Evolutionary conservation across 495 filamentous ascomycete genomes (phyloP), one percentile per base, ranked within the genome.

Genomic region (Aspergillus bridgeri): DNA sequence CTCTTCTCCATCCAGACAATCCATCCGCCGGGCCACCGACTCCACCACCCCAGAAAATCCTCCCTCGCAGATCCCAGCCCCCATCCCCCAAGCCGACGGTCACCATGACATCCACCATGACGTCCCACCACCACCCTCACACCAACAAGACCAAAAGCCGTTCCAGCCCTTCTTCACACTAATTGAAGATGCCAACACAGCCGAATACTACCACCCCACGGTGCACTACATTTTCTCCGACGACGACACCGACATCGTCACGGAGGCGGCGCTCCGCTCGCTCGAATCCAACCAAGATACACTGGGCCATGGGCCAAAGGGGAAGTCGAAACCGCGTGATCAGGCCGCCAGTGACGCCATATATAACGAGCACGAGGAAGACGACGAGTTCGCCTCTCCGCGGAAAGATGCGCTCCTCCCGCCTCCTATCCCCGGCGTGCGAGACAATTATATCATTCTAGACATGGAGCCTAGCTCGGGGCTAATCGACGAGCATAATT

Each of bases 211-310:
- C 71, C 92, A 95, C 59, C 84, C 86, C 20, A 84, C 80, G 43
- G 85, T 96, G 3, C 91, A 93, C 78, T 98, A 98, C 75, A 83
- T 96, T 58, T 98, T 96, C 75, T 81, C 80, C 60, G 88, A 92
- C 65, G 91, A 96, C 71, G 80, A 83, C 65, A 70, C 68, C 5
- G 86, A 89, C 9, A 75, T 87, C 46, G 70, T 90, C 27, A 88
- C 87, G 6, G 76, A 78, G 53, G 80, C 79, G 13, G 75, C 76
- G 6, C 60, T 82, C 8, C 73, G 75, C 29, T 70, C 70, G 6
- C 65, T 82, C 6, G 70, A 75, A 29, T 45, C 63, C 18, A 70
- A 76, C 38, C 61, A 72, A 15, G 68, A 73, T 27, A 49, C 22
- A 4, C 25, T 58, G 11, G 53, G 64, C 0, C 45, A 55, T 23